Conservation (phyloP, 164 flowering plant genomes). For the Cinnamomum micranthum region DNA sequence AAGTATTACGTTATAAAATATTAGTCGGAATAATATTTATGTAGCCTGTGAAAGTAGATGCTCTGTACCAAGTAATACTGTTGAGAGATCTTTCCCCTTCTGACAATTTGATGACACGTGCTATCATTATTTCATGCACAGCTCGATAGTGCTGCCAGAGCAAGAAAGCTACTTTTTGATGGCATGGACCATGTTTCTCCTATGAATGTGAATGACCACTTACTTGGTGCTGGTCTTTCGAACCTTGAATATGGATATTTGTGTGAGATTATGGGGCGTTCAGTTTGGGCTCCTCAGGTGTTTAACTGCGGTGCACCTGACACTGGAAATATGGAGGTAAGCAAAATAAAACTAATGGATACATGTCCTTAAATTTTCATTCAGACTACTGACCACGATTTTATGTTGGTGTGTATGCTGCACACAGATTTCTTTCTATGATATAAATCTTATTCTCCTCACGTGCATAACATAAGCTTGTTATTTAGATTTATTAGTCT, state of each 20-base stretch:
- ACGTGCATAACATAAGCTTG: not conserved
- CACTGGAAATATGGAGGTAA: slow-evolving; percentile 99
- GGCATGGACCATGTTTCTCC: slow-evolving; percentile 18
- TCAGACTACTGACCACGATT: no score
- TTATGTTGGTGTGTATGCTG: not conserved
- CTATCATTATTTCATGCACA: slow-evolving; percentile 30
- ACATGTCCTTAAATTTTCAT: not conserved
- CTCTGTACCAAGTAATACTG: not conserved
- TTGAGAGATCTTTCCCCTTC: not conserved
- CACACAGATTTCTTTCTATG: not conserved
- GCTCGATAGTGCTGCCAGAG: slow-evolving; percentile 89
- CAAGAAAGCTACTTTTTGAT: slow-evolving; percentile 54
- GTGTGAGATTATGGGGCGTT: slow-evolving; percentile 98
- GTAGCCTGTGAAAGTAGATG: not conserved
- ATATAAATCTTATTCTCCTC: not conserved
- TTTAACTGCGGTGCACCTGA: slow-evolving; percentile 97
- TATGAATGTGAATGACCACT: slow-evolving; percentile 23
- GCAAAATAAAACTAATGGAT: not conserved
- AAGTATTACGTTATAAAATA: not conserved
- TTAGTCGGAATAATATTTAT: no score
- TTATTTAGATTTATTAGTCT: no score
- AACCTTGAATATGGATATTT: slow-evolving; percentile 97
- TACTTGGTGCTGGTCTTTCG: slow-evolving; percentile 87
- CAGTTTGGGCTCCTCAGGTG: slow-evolving; percentile 93
- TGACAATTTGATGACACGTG: not conserved